phyloP scores from a whole-genome alignment of 2,329 filamentous ascomycete species.

The Pseudopyrenochaeta lycopersici region DNA sequence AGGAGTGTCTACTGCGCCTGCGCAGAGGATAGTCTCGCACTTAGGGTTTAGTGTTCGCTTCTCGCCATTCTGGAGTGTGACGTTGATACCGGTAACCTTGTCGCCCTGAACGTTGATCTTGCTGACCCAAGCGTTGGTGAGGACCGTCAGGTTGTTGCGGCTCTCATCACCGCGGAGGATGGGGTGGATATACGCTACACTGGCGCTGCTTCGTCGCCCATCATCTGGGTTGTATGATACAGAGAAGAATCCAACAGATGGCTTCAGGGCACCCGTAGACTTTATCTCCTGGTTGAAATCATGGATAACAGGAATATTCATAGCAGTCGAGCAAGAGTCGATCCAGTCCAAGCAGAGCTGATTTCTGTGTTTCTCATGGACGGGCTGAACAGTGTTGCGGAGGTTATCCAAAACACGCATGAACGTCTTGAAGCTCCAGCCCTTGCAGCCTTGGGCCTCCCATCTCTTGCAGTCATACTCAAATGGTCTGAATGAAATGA shows the following conservation, averaged over 20 bases:
- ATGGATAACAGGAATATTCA: conserved; percentile 80
- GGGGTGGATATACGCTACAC: conserved; percentile 91
- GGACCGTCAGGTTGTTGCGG: conserved; percentile 82
- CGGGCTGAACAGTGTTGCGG: conserved; percentile 88
- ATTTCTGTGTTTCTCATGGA: conserved; percentile 85
- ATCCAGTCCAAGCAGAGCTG: conserved; percentile 94
- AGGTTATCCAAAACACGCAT: conserved; percentile 83
- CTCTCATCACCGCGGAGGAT: conserved; percentile 85
- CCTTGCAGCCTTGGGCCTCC: conserved; percentile 81
- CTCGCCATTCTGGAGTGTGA: conserved; percentile 70
- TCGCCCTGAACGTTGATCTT: conserved; percentile 77
- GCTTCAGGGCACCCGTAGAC: conserved; percentile 73
- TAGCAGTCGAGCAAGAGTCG: conserved; percentile 77
- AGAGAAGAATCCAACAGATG: conserved; percentile 89
- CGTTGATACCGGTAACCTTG: conserved; percentile 75
- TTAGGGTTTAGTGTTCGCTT: conserved; percentile 67
- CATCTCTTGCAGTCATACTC: conserved; percentile 87
- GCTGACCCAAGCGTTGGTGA: conserved; percentile 89
- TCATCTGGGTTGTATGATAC: conserved; percentile 92
- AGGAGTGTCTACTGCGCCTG: conserved; percentile 83
- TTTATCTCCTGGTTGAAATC: conserved; percentile 90
- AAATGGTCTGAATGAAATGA: conserved; percentile 92
- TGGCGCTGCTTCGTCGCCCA: conserved; percentile 83
- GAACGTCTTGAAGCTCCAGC: conserved; percentile 88
- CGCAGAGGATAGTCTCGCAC: conserved; percentile 80